A percentile compares a stretch with the other conserved stretches of the same genome.
phyloP scores from a whole-genome alignment of 2,329 filamentous ascomycete genomes.

The Plectosphaerella cucumerina region DNA sequence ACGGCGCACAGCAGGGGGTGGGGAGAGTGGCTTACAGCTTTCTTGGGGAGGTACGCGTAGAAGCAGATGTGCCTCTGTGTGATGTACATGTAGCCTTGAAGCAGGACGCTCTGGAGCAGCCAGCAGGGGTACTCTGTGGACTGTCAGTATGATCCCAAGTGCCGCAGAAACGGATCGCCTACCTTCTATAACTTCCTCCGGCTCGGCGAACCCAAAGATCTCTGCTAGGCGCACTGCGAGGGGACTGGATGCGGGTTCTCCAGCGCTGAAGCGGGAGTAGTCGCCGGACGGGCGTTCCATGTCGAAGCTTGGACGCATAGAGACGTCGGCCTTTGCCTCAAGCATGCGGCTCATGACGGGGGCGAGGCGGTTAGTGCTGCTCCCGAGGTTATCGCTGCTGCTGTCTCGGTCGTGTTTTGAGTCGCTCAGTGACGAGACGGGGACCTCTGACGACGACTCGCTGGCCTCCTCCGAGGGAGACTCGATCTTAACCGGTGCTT shows the following conservation, averaged over 20 bases:
- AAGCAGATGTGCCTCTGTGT: conserved; percentile 92
- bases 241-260: conserved; percentile 43
- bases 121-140: conserved; percentile 82
- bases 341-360: conserved; percentile 77
- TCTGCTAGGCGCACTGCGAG: conserved; percentile 72
- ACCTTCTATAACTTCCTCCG: conserved; percentile 82
- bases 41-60: conserved; percentile 95
- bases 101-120: conserved; percentile 82
- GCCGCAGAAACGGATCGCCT: conserved; percentile 11
- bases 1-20: background rate
- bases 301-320: conserved; percentile 54
- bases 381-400: conserved; percentile 12
- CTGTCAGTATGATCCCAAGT: background rate
- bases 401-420: conserved; percentile 6
- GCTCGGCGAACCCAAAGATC: conserved; percentile 77
- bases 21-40: conserved; percentile 56
- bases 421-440: background rate
- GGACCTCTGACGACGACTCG: conserved; percentile 14
- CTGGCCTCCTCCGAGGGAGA: conserved; percentile 29
- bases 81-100: conserved; percentile 96
- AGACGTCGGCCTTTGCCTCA: conserved; percentile 64
- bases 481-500: conserved; percentile 19
- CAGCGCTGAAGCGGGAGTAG: conserved; percentile 18
- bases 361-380: conserved; percentile 46
- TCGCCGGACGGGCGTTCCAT: conserved; percentile 42